A percentile compares a stretch with the other conserved stretches of the same genome.
These are phyloP conservation scores for Calocybe gangraenosa DNA, from an alignment of 768 basidiomycete species.

Conservation along the genomic window DNA sequence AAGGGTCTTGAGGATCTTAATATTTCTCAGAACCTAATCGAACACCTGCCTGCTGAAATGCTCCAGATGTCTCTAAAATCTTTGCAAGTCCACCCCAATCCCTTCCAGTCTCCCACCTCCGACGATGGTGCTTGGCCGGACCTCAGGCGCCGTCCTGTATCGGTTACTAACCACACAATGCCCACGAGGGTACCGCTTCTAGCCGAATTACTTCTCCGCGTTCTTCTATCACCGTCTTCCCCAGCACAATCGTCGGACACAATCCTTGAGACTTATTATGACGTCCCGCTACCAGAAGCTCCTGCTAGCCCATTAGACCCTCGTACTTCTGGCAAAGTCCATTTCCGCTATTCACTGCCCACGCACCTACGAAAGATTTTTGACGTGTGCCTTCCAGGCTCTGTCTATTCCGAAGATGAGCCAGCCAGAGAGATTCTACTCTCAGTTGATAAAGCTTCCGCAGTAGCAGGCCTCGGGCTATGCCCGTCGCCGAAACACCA, in stretches of 20 bases:
- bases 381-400: conserved; percentile 34
- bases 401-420: conserved; percentile 25
- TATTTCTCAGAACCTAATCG: conserved; percentile 52
- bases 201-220: conserved; percentile 29
- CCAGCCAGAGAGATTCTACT: conserved; percentile 1
- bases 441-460: conserved; percentile 15
- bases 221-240: conserved; percentile 25
- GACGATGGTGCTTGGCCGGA: neutral
- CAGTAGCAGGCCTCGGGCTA: conserved; percentile 34
- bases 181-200: conserved; percentile 24
- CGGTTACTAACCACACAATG: conserved; percentile 18
- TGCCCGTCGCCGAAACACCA: conserved; percentile 47
- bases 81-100: conserved; percentile 55
- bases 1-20: conserved; percentile 56
- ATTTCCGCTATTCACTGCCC: conserved; percentile 21
- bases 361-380: conserved; percentile 27
- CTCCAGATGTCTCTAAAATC: conserved; percentile 46
- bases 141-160: conserved; percentile 19
- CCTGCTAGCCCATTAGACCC: conserved; percentile 1
- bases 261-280: conserved; percentile 27
- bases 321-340: conserved; percentile 9
- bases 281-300: conserved; percentile 29
- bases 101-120: conserved; percentile 34
- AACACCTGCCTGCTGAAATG: conserved; percentile 64
- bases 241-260: conserved; percentile 17